Evolutionary conservation across 1,139 yeast genomes (phyloP), one percentile per base, ranked within the genome.

Genomic region (Lipomyces yarrowii): DNA sequence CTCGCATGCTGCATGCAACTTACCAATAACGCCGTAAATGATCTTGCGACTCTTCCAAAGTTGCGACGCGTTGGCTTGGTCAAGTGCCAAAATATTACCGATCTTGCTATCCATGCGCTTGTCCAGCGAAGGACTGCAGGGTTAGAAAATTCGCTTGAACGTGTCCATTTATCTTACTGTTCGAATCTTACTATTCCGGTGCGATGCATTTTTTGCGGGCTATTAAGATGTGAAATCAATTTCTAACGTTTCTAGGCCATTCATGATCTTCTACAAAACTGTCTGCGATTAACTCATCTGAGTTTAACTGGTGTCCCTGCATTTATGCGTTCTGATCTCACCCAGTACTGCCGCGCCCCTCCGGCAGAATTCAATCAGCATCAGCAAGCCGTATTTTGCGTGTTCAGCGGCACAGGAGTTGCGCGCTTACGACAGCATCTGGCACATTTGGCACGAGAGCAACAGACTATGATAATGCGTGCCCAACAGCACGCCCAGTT

Each of bases 151-250:
- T 87, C 74, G 88, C 81, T 94, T 63, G 99, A 94, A 78, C 84
- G 99, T 71, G 94, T 94, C 13, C 99, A 94, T 79, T 83, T 94
- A 69, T 90, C 97, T 21, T 94, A 94, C 77, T 94, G 99, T 77
- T 87, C 93, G 23, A 87, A 89, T 73, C 82, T 94, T 69, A 86
- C 96, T 5, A 65, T 77, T 35, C 70, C 65, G 15, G 70, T 68
- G 63, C 39, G 72, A 56, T 3, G 6, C 23, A 13, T 30, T 6
- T 13, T 30, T 6, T 13, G 23, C 42, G 10, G 30, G 6, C 39
- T 23, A 21, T 26, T 33, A 6, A 32, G 13, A 7, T 15, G 23
- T n/a, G 21, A 35, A 32, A n/a, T n/a, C 18, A 23, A 6, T 58
- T 32, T n/a, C 18, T 23, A 53, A 21, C 39, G 58, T 55, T n/a